Evolutionary conservation across 2,329 filamentous ascomycete genomes (phyloP).

Genomic region (Scopulariopsis brevicaulis): DNA sequence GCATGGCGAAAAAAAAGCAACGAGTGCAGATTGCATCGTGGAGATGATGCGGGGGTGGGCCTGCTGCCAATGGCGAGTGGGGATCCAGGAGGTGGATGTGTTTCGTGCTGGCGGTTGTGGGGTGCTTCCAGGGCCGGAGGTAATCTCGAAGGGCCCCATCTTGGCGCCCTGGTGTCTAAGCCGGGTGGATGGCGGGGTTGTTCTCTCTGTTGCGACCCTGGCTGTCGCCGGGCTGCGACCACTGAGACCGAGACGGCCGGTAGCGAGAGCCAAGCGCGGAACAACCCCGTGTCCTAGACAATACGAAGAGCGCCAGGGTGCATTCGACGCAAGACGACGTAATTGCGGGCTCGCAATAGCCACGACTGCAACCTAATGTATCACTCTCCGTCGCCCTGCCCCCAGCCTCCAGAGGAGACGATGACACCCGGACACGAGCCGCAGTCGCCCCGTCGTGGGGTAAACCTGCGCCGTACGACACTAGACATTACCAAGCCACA

Average conservation of each 20-base stretch:
- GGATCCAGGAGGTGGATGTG: too few species aligned
- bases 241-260: background rate
- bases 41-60: too few species aligned
- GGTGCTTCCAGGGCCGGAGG: too few species aligned
- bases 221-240: background rate
- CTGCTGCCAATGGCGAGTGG: too few species aligned
- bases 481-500: too few species aligned
- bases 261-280: background rate
- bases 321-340: background rate
- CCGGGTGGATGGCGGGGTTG: background rate
- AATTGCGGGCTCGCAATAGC: background rate
- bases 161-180: background rate
- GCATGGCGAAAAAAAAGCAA: too few species aligned
- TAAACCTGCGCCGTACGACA: too few species aligned
- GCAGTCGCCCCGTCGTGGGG: too few species aligned
- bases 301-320: background rate
- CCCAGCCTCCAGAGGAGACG: background rate
- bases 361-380: background rate
- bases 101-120: too few species aligned
- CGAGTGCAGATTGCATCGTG: too few species aligned
- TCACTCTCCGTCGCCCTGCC: background rate
- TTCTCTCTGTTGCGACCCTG: background rate
- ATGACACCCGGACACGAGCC: too few species aligned
- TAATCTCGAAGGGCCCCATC: background rate
- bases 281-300: background rate